phyloP scores from a whole-genome alignment of 257 asterid genomes.

The Rhazya stricta region DNA sequence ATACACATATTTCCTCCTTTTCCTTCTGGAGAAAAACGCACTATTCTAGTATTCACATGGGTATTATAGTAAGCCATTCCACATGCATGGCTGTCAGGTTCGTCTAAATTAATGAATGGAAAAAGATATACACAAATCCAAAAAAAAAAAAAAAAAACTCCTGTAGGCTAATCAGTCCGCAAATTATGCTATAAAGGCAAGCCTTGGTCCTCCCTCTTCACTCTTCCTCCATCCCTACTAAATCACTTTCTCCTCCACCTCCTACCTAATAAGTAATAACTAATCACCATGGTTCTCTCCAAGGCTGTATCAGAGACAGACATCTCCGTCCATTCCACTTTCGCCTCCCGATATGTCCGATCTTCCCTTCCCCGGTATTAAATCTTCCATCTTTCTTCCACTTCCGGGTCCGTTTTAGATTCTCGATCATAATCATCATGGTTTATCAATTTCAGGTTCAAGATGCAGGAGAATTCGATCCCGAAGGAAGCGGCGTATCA shows the following conservation, averaged over 20 bases:
- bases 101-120: too few species aligned
- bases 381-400: neutral
- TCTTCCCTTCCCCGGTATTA: constrained; percentile 65
- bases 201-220: neutral
- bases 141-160: too few species aligned
- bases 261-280: neutral
- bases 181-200: neutral
- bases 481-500: constrained; percentile 95
- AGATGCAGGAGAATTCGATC: constrained; percentile 73
- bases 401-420: neutral
- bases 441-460: constrained; percentile 33
- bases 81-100: too few species aligned
- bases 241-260: neutral
- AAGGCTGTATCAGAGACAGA: constrained; percentile 52
- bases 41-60: too few species aligned
- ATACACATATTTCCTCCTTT: too few species aligned
- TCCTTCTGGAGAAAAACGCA: too few species aligned
- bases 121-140: too few species aligned
- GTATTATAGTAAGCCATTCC: too few species aligned
- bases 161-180: neutral
- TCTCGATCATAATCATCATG: neutral
- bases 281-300: constrained; percentile 60
- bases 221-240: neutral
- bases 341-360: constrained; percentile 82
- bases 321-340: constrained; percentile 62